Evolutionary conservation across 2,329 filamentous ascomycete genomes (phyloP), one percentile per base, ranked within the genome.

Genomic region (Knoxdaviesia proteae): DNA sequence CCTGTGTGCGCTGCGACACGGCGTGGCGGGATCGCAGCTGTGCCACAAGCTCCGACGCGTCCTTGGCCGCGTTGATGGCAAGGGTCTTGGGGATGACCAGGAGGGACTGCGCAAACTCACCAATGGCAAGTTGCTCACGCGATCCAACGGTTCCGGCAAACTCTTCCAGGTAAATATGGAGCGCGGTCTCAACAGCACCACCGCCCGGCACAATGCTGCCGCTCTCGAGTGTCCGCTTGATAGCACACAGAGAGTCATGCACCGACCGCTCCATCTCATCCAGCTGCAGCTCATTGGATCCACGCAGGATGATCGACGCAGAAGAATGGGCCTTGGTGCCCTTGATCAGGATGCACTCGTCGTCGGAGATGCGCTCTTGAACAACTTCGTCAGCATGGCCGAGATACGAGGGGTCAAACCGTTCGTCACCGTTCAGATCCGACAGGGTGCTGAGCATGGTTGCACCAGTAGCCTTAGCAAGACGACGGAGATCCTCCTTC

Each of bases 221-320:
- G 56, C 84, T 94, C 66, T 98, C 90, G 6, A 98, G 70, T 3
- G 90, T 94, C 52, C 90, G 77, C 77, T 98, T 98, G 49, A 98
- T 87, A 39, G 90, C 90, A 51, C 84, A 94, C 39, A 98, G 71
- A 9, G 88, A 93, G 62, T 98, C 90, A 65, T 98, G 90, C 11
- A 98, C 77, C 1, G 90, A 96, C 49, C 90, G 82, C 70, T 98
- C 90, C 88, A 96, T 98, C 70, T 98, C 90, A 56, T 98, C 90
- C 32, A 98, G 75, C 47, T 84, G 84, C 65, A 82, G 96, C 61
- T 98, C 90, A 62, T 98, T 96, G 52, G 90, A 72, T 39, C 90
- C 90, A 46, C 90, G 83, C 43, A 98, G 80, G 52, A 98, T 92
- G 61, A 94, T 86, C 11, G 90, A 98, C 32, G 90, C 87, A 6